Percentiles rank a stretch among this genome's conserved stretches.
Conservation (phyloP, 2,329 filamentous ascomycete genomes). For the Hymenoscyphus scutula region DNA sequence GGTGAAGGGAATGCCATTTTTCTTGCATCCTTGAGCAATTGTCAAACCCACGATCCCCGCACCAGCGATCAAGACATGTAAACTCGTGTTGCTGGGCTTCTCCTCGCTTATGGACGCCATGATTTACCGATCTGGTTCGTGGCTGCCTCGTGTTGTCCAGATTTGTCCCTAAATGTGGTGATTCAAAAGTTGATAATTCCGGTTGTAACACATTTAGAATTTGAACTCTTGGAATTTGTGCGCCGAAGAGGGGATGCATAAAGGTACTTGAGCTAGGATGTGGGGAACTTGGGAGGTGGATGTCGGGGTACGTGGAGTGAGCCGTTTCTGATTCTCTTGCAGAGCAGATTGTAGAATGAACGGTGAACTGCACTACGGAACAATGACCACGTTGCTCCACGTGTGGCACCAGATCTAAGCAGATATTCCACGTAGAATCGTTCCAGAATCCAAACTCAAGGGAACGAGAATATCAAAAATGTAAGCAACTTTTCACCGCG, state of each 20-base stretch:
- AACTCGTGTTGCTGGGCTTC: background rate
- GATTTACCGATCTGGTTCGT: background rate
- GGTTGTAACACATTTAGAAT: background rate
- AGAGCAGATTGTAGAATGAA: background rate
- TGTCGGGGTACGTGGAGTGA: background rate
- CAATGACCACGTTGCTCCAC: background rate
- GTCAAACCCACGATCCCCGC: slow-evolving; percentile 41
- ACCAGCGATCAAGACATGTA: slow-evolving; percentile 40
- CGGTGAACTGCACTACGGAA: background rate
- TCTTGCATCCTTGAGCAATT: slow-evolving; percentile 38
- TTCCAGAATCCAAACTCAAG: background rate
- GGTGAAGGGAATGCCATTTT: slow-evolving; percentile 39
- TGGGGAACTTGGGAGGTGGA: background rate
- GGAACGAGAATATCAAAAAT: no score
- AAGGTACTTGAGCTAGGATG: background rate
- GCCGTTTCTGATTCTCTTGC: background rate
- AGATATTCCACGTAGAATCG: background rate
- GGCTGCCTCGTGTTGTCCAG: background rate
- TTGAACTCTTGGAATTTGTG: background rate
- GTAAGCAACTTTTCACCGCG: background rate
- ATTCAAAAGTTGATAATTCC: background rate
- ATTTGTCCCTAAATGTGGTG: background rate
- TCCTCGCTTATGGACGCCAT: slow-evolving; percentile 8
- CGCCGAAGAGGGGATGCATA: background rate
- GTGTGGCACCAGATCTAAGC: background rate